These are phyloP conservation scores for Fusarium lyarnte DNA, from an alignment of 2,329 filamentous ascomycete species.

Conservation along the genomic window DNA sequence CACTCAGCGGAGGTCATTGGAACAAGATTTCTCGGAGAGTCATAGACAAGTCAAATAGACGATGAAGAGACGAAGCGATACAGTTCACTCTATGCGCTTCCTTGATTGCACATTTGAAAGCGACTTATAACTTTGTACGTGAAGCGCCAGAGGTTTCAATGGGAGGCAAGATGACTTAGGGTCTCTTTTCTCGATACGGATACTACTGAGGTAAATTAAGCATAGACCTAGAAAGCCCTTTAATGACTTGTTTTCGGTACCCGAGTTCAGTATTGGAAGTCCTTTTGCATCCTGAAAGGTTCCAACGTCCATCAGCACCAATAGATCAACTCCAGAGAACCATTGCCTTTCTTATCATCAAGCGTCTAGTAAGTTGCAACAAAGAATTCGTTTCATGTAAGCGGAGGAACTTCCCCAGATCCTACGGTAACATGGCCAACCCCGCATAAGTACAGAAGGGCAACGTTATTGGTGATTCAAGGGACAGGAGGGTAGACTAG, in stretches of 20 bases:
- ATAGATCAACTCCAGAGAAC: background rate
- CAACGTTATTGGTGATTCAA: background rate
- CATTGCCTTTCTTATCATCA: too few species aligned
- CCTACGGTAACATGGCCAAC: background rate
- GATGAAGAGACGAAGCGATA: background rate
- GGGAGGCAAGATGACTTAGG: too few species aligned
- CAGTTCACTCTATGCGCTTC: background rate
- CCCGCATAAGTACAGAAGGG: background rate
- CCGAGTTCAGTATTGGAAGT: too few species aligned
- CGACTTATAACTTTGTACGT: background rate
- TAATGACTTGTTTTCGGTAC: too few species aligned
- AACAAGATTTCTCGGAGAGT: background rate
- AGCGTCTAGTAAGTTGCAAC: background rate
- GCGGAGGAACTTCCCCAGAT: background rate
- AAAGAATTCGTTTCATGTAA: background rate
- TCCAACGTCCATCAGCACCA: background rate
- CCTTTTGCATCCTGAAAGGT: too few species aligned
- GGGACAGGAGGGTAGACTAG: background rate
- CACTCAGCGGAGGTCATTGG: background rate
- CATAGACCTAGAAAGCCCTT: too few species aligned
- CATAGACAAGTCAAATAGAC: background rate
- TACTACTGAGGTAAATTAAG: too few species aligned
- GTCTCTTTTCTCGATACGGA: too few species aligned
- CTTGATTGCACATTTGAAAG: background rate
- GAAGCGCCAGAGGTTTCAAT: background rate